These are phyloP conservation scores for Cercis canadensis DNA, from an alignment of 306 rosid species.

Conservation along the genomic window DNA sequence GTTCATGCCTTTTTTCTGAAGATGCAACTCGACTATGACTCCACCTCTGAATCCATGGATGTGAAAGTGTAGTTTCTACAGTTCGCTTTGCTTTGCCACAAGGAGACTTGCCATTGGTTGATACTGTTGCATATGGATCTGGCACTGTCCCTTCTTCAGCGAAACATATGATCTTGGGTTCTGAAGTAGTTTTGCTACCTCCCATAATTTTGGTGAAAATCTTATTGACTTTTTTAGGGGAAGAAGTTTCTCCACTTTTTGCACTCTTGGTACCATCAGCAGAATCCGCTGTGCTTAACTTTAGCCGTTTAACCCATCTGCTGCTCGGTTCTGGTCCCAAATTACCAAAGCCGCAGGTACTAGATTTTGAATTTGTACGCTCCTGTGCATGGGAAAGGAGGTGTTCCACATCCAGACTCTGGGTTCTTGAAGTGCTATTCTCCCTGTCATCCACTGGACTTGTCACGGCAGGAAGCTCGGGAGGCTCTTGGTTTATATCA, in stretches of 20 bases:
- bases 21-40: conserved; percentile 39
- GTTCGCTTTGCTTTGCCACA: conserved; percentile 44
- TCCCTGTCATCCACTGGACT: conserved; percentile 64
- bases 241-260: conserved; percentile 57
- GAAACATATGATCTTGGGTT: conserved; percentile 40
- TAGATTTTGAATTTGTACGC: conserved; percentile 50
- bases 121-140: conserved; percentile 34
- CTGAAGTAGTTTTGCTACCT: conserved; percentile 44
- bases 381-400: conserved; percentile 67
- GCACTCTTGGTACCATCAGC: conserved; percentile 60
- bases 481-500: conserved; percentile 64
- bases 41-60: conserved; percentile 94
- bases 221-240: conserved; percentile 47
- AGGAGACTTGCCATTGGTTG: conserved; percentile 41
- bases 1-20: conserved; percentile 47
- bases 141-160: conserved; percentile 39
- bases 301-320: conserved; percentile 87
- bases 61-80: conserved; percentile 59
- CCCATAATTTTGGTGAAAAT: conserved; percentile 42
- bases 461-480: conserved; percentile 40
- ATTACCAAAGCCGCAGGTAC: conserved; percentile 36
- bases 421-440: conserved; percentile 81
- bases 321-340: conserved; percentile 60
- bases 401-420: conserved; percentile 70
- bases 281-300: conserved; percentile 49